Evolutionary conservation across 2,329 filamentous ascomycete species (phyloP), one percentile per base, ranked within the genome.

Genomic region (Thermoascus crustaceus): DNA sequence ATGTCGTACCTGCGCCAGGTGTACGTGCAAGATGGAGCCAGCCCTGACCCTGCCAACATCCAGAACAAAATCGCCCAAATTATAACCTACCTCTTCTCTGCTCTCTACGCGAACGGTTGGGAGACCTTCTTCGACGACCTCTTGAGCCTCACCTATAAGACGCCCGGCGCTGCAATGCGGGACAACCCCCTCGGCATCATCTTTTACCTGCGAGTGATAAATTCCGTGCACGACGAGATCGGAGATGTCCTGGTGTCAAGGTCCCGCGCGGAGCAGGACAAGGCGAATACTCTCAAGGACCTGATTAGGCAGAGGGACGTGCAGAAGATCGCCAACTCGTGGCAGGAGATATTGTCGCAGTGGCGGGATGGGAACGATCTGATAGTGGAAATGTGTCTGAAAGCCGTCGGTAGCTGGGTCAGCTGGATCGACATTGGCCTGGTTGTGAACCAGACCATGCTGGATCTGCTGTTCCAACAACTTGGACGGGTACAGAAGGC

Each of bases 31-130:
- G 62, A 64, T 14, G 57, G 55, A 14, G 68, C 71, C 39, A 62
- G 69, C 34, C 65, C 80, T 44, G 91, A 98, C 57, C 76, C 80
- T 6, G 60, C 77, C 16, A 75, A 76, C 46, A 80, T 98, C 27
- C 89, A 96, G 64, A 98, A 96, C 68, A 98, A 98, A 66, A 77
- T 98, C 47, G 88, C 89, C 30, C 91, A 98, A 66, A 94, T 88
- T 8, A 68, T 98, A 50, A 98, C 91, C 7, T 91, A 86, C 54
- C 78, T 98, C 33, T 98, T 98, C 61, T 82, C 86, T 22, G 78
- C 80, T 8, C 72, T 94, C 36, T 98, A 98, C 61, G 78, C 78
- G 35, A 77, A 82, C 35, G 82, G 83, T 23, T 98, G 91, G 91
- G 76, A 85, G 52, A 77, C 71, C 40, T 96, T 95, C 62, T 80